Evolutionary conservation across 2,329 filamentous ascomycete genomes (phyloP), one percentile per base, ranked within the genome.

Genomic region (Exophiala phaeomuriformis): DNA sequence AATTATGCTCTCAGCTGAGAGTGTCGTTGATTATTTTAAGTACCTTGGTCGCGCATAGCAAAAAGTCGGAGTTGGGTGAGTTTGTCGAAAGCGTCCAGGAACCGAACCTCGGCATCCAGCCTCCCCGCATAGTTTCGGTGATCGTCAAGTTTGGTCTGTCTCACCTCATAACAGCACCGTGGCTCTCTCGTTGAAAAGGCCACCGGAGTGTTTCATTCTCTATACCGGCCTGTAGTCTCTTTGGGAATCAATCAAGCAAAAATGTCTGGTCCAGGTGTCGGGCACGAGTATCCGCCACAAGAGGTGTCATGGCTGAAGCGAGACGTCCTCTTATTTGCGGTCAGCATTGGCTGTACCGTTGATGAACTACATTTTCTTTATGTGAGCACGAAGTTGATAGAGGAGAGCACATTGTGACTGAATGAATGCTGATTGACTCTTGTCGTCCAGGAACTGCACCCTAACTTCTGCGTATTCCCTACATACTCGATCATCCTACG

Each of bases 281-380:
- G 89, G 65, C 90, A 90, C 72, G 81, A 93, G 71, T 95, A 86
- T 69, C 88, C 88, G 53, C 71, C 80, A 45, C 75, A 81, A 65
- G 80, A 85, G 66, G 88, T 95, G 7, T 80, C 84, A 64, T 96
- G 90, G 90, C 72, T 88, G 64, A 90, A 90, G 79, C 83, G 90
- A 61, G 90, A 96, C 76, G 82, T 84, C 35, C 77, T 96, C 57
- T 83, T 97, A 57, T 96, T 96, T 70, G 90, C 90, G 63, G 85
- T 86, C 71, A 91, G 85, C 73, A 91, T 96, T 68, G 90, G 90
- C 52, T 84, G 79, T 67, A 91, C 82, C 8, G 54, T 54, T n/a
- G 84, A 95, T 64, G 90, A 96, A 76, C 81, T 95, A 66, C 89
- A 95, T 68, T 95, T 91, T 68, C 83, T 95, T 72, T 96, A 90